Base-by-base conservation (phyloP, 768 basidiomycete genomes). In the Lentinula lateritia region DNA sequence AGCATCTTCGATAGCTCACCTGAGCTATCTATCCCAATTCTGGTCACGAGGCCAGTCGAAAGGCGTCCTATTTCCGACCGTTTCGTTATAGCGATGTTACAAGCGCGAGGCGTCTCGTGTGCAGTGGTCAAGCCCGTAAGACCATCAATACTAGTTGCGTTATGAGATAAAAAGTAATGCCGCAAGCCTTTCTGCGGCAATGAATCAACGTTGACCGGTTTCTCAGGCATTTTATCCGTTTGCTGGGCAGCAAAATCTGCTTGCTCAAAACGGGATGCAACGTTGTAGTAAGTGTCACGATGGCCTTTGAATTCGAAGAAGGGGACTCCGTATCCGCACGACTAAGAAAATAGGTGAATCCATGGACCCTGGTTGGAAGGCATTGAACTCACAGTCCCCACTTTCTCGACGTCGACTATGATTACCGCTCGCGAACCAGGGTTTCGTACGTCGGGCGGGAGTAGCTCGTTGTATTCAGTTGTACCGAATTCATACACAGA, bases 311-410 rank as follows among this genome's bases (percentile, higher is more conserved):
- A 89, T 46, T 77, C 74, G 68, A 82, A 88, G 65, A 79, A 79
- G 2, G 89, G 88, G 28, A 88, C 80, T 0, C 80, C 80, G 64
- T 79, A 89, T 20, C 88, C 87, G 64, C 87, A 90, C 1, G 87
- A 87, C 88, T 89, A 63, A 20, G 18, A 58, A 23, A 10, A 53
- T 43, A 28, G 39, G n/a, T 1, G 32, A 20, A 53, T 52, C 18
- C 39, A 32, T 34, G 12, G 18, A 60, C n/a, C 20, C 43, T 55
- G 13, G 7, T 45, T 9, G 45, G 39, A 50, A 15, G 13, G 16
- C 59, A 45, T 32, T 32, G 42, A 18, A 67, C 78, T 64, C 65
- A 81, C 81, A 2, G 76, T 76, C 52, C 73, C 72, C 60, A 88
- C 84, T 73, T 83, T 83, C 69, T 82, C 75, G 9, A 89, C 78